A percentile compares a stretch with the other conserved stretches of the same genome.
These are phyloP conservation scores for Solanum lignicaule DNA, from an alignment of 257 asterid genomes.

Conservation along the genomic window DNA sequence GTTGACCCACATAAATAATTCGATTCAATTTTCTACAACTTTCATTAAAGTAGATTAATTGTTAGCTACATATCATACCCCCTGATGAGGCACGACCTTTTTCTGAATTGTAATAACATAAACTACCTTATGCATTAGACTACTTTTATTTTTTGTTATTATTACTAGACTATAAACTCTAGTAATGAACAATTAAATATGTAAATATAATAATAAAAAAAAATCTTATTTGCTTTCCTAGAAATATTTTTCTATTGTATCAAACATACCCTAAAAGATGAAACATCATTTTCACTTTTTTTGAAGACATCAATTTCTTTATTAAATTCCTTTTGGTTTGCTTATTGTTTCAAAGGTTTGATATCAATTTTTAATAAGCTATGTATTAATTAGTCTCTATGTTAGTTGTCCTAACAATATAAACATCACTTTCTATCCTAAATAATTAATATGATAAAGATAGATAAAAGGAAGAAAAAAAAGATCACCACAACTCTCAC, in stretches of 20 bases:
- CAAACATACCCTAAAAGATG: neutral
- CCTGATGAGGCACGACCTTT: fast-evolving
- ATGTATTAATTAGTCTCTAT: neutral
- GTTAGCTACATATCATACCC: neutral
- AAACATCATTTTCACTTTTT: too few species aligned
- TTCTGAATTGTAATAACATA: too few species aligned
- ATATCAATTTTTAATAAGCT: neutral
- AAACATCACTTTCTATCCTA: neutral
- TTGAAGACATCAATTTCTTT: too few species aligned
- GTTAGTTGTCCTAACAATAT: neutral
- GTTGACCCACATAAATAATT: too few species aligned
- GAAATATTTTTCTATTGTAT: neutral
- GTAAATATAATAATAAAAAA: too few species aligned
- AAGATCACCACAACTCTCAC: neutral
- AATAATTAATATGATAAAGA: neutral
- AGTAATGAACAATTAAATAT: neutral
- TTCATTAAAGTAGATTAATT: too few species aligned
- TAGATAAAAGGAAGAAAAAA: neutral
- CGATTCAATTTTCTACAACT: neutral
- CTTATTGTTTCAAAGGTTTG: neutral
- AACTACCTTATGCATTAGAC: neutral
- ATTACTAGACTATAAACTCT: neutral
- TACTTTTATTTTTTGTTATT: too few species aligned
- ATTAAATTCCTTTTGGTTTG: neutral
- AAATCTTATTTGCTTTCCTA: neutral